Base-by-base conservation (phyloP, 2,329 filamentous ascomycete genomes). In the Xylariales sp. region DNA sequence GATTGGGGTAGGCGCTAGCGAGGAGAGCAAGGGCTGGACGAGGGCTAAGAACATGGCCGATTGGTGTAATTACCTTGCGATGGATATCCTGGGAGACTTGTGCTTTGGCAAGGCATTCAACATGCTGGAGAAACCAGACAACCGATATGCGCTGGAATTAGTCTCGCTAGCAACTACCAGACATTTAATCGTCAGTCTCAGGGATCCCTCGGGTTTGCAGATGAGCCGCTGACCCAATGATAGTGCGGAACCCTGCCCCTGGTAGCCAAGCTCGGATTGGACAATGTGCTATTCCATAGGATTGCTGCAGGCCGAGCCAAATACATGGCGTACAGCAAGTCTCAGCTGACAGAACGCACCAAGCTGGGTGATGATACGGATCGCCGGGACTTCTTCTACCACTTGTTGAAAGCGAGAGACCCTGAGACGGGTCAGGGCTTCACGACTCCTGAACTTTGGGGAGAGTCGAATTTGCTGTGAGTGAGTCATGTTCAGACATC, bases 321-420 rank as follows among this genome's bases (percentile, higher is more conserved):
- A 45, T 88, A 87, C 57, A 84, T 87, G 74, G 72, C 74, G 38
- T 86, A 86, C 63, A 84, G 80, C 60, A 80, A 82, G 37, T 67
- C 70, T 2, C 83, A 86, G 61, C 72, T 85, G 29, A 73, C 73
- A 11, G 78, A 86, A 53, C 74, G 83, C 18, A 84, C 81, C 36
- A 78, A 80, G 46, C 65, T 83, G 19, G 81, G 81, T 20, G 78
- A 80, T 49, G 78, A 76, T 49, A 80, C 74, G 35, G 80, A 79
- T 52, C 81, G 83, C 24, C 79, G 82, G 43, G 84, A 88, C 57
- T 87, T 88, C 66, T 87, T 88, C 65, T 82, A 86, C 62, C 81
- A 87, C 59, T 72, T 88, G 9, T 73, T 88, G 45, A 82, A 81
- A 54, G 83, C 84, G 6, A 76, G 76, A 28, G 84, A 88, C 50